Evolutionary conservation across 164 flowering plant species (phyloP), one percentile per base, ranked within the genome.

Genomic region (Piper longum): DNA sequence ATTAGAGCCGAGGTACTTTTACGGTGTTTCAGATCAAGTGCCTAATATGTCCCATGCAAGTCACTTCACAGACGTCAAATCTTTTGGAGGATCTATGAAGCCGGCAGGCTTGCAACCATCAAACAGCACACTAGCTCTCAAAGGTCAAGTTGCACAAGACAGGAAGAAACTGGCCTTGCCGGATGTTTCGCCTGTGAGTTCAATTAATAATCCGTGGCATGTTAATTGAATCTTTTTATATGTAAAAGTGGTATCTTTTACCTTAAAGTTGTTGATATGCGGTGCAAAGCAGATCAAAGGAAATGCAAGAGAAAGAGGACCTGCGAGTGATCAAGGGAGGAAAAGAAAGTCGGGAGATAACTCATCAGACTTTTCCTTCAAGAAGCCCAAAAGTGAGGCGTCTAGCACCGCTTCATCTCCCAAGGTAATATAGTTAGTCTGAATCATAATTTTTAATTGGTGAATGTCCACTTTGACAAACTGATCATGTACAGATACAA

Each of bases 311-410:
- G 80, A 68, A 63, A 66, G 67, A 2, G 81, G 74, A 54, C 58
- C 16, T 51, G 1, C 67, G 54, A 76, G 36, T 63, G 83, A 2
- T 26, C 36, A 81, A 61, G 83, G 77, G 51, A 84, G 80, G 83
- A 86, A 79, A 76, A 84, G 78, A 75, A 79, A 78, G 75, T 69
- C 72, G 41, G 82, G 78, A 39, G 81, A 79, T 17, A 55, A 41
- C 12, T 72, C 83, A 36, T 26, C 36, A 26, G 48, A 44, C 48
- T 6, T 3, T 44, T 44, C 48, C 48, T 44, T 44, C 11, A 44
- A 44, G 11, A 44, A 44, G 48, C 48, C 48, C 7, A 44, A 44
- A 11, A 44, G 48, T 44, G 48, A 44, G 11, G 48, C 2, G 7
- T 44, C 48, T 44, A 44, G 36, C 36, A 26, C 48, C 0, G 48